Evolutionary conservation across 2,329 filamentous ascomycete species (phyloP).

Genomic region (Endocalyx cinctus): DNA sequence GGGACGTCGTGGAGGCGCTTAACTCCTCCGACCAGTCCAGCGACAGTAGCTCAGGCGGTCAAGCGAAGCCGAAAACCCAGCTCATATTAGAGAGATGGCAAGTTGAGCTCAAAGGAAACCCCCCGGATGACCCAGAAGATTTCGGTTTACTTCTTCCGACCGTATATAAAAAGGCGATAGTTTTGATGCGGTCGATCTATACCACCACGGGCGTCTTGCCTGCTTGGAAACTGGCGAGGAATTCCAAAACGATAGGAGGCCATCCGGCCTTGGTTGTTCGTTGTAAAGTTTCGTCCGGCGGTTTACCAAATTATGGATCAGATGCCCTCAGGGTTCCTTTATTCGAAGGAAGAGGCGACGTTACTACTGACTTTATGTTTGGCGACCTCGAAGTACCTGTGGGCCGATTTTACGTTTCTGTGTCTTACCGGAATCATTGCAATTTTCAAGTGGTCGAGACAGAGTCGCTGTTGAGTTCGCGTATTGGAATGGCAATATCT

Average conservation of each 20-base stretch:
- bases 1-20: slow-evolving; percentile 84
- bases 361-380: slow-evolving; percentile 74
- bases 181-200: slow-evolving; percentile 87
- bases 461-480: slow-evolving; percentile 83
- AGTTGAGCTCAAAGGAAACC: slow-evolving; percentile 68
- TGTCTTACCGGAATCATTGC: slow-evolving; percentile 82
- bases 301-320: slow-evolving; percentile 46
- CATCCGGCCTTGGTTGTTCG: slow-evolving; percentile 65
- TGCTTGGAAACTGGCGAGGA: slow-evolving; percentile 76
- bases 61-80: slow-evolving; percentile 54
- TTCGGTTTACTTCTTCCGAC: slow-evolving; percentile 69
- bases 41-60: slow-evolving; percentile 38
- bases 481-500: slow-evolving; percentile 80
- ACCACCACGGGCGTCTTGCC: slow-evolving; percentile 78
- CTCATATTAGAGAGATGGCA: slow-evolving; percentile 89
- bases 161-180: slow-evolving; percentile 95
- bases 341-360: slow-evolving; percentile 56
- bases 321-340: slow-evolving; percentile 72
- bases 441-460: slow-evolving; percentile 89
- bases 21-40: slow-evolving; percentile 55
- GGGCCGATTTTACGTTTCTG: slow-evolving; percentile 74
- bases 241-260: slow-evolving; percentile 67
- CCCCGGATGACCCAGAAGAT: slow-evolving; percentile 44
- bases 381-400: slow-evolving; percentile 81
- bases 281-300: slow-evolving; percentile 70